These are phyloP conservation scores for Dactylonectria macrodidyma DNA, from an alignment of 2,329 filamentous ascomycete genomes.

Conservation along the genomic window DNA sequence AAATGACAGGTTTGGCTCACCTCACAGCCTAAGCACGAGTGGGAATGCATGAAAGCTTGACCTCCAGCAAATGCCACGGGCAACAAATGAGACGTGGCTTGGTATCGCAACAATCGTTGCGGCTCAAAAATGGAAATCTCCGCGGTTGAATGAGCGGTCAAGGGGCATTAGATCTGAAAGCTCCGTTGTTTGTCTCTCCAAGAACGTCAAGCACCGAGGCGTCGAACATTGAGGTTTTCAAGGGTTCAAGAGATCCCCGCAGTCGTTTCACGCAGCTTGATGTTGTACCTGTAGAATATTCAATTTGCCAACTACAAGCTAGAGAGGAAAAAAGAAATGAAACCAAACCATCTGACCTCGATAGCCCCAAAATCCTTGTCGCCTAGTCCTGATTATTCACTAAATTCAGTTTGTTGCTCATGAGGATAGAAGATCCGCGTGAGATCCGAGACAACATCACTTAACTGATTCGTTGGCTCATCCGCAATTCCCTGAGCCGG, in stretches of 20 bases:
- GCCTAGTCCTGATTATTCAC: neutral
- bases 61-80: neutral
- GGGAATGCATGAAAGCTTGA: neutral
- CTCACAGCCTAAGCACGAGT: neutral
- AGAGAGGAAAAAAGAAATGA: neutral
- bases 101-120: neutral
- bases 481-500: neutral
- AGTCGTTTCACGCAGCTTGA: neutral
- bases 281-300: neutral
- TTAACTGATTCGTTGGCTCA: neutral
- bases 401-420: neutral
- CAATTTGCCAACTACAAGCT: neutral
- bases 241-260: neutral
- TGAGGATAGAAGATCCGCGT: neutral
- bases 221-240: neutral
- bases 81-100: neutral
- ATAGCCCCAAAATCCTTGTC: no score
- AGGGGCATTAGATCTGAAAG: neutral
- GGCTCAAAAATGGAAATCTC: neutral
- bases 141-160: slow-evolving; percentile 8
- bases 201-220: neutral
- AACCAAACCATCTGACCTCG: neutral
- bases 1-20: neutral
- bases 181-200: neutral
- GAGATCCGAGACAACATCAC: neutral